Evolutionary conservation across 352 stramenopile genomes (phyloP).

Genomic region (Phytophthora hybrid): DNA sequence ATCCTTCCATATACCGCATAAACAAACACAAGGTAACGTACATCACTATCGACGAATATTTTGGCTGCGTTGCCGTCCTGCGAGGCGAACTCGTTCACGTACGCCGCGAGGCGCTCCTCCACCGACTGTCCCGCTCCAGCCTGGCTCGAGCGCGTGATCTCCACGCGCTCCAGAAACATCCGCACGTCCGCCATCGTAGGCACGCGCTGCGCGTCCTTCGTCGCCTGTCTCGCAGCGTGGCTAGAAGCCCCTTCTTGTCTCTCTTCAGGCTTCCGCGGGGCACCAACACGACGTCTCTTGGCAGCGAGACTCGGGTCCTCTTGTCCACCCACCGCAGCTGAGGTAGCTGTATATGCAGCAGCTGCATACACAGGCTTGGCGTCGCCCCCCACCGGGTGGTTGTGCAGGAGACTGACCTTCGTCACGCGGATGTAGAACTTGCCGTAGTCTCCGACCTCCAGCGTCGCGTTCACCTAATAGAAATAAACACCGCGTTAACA

Average conservation of each 20-base stretch:
- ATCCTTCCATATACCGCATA: too few relatives aligned
- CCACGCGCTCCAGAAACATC: constrained; percentile 31
- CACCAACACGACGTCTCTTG: constrained; percentile 25
- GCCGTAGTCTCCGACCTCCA: constrained; percentile 35
- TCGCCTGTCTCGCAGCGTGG: not conserved
- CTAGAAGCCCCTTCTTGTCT: not conserved
- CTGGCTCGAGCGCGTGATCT: constrained; percentile 12
- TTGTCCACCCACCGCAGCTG: not conserved
- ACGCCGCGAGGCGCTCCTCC: constrained; percentile 38
- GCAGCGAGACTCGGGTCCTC: not conserved
- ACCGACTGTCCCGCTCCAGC: constrained; percentile 27
- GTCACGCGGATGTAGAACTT: constrained; percentile 40
- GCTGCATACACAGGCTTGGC: not conserved
- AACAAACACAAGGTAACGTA: not conserved
- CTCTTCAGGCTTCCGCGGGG: constrained; percentile 11
- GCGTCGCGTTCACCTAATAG: constrained; percentile 38
- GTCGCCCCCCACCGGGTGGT: constrained; percentile 30
- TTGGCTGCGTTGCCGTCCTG: constrained; percentile 42
- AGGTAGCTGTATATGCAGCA: not conserved
- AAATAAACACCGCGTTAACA: too few relatives aligned
- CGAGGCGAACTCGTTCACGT: constrained; percentile 47
- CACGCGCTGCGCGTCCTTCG: constrained; percentile 8
- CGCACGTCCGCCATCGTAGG: constrained; percentile 38
- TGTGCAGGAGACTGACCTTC: constrained; percentile 37
- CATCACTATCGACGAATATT: constrained; percentile 50